phyloP scores from a whole-genome alignment of 106 monocot species.

The Dioscorea zingiberensis region DNA sequence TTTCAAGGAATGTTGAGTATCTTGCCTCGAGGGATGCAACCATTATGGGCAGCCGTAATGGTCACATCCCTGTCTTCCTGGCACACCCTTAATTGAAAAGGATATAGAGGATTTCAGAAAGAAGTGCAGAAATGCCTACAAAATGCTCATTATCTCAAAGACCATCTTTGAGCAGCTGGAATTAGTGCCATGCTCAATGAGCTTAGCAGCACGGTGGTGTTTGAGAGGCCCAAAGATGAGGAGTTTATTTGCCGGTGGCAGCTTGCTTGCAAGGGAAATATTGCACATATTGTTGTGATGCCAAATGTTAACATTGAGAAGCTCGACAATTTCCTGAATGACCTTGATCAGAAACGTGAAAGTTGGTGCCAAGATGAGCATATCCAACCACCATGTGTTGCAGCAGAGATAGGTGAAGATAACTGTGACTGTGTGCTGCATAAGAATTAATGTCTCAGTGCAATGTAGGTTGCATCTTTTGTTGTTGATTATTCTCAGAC shows the following conservation, averaged over 20 bases:
- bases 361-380: slow-evolving; percentile 52
- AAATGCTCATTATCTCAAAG: slow-evolving; percentile 82
- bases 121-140: slow-evolving; percentile 93
- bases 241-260: slow-evolving; percentile 86
- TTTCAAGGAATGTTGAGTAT: slow-evolving; percentile 81
- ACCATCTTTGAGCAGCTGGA: slow-evolving; percentile 52
- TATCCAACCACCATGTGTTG: slow-evolving; percentile 44
- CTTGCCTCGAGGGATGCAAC: slow-evolving; percentile 92
- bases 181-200: slow-evolving; percentile 95
- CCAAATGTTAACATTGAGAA: slow-evolving; percentile 83
- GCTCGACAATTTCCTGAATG: slow-evolving; percentile 66
- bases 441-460: slow-evolving; percentile 18
- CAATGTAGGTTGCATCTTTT: not conserved
- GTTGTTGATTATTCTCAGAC: not conserved
- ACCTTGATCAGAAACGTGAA: slow-evolving; percentile 39
- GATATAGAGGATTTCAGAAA: slow-evolving; percentile 64
- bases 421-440: slow-evolving; percentile 68
- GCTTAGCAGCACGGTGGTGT: slow-evolving; percentile 94
- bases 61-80: slow-evolving; percentile 88
- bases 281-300: slow-evolving; percentile 97
- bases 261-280: slow-evolving; percentile 79
- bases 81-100: slow-evolving; percentile 88
- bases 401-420: slow-evolving; percentile 43
- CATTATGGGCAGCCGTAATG: slow-evolving; percentile 92
- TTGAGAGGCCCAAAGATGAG: slow-evolving; percentile 81